Conservation (phyloP, 2,329 filamentous ascomycete species). For the Rugonectria rugulosa region DNA sequence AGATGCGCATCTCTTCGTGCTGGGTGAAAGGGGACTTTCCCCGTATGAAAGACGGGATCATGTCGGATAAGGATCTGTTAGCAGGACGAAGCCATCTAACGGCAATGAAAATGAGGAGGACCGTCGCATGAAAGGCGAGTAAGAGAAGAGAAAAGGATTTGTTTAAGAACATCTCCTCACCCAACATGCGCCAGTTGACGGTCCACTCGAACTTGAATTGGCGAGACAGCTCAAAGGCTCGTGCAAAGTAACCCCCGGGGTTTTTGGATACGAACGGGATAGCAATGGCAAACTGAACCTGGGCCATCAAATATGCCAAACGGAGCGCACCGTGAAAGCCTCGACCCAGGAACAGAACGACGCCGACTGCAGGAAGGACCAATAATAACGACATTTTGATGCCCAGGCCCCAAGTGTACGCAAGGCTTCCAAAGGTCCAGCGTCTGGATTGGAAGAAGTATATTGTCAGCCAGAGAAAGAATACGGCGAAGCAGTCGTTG, state of each 20-base stretch:
- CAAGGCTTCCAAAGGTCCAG: constrained; percentile 76
- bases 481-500: constrained; percentile 90
- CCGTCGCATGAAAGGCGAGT: constrained; percentile 67
- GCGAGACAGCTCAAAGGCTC: constrained; percentile 90
- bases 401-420: constrained; percentile 83
- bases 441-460: constrained; percentile 76
- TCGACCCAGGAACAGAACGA: constrained; percentile 77
- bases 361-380: constrained; percentile 79
- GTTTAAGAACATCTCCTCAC: constrained; percentile 79
- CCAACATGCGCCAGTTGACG: constrained; percentile 97
- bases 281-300: constrained; percentile 75
- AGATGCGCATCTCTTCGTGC: constrained; percentile 64
- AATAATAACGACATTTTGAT: constrained; percentile 95
- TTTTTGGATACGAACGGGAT: constrained; percentile 75
- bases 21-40: constrained; percentile 54
- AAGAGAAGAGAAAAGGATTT: constrained; percentile 72
- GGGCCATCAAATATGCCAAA: constrained; percentile 74
- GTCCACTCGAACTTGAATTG: constrained; percentile 98
- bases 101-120: constrained; percentile 72
- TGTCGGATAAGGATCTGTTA: constrained; percentile 61
- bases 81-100: constrained; percentile 78
- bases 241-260: constrained; percentile 74
- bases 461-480: constrained; percentile 85
- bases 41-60: constrained; percentile 56
- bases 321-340: constrained; percentile 72